phyloP scores from a whole-genome alignment of 805 yeast genomes.

The Myxozyma mucilagina region DNA sequence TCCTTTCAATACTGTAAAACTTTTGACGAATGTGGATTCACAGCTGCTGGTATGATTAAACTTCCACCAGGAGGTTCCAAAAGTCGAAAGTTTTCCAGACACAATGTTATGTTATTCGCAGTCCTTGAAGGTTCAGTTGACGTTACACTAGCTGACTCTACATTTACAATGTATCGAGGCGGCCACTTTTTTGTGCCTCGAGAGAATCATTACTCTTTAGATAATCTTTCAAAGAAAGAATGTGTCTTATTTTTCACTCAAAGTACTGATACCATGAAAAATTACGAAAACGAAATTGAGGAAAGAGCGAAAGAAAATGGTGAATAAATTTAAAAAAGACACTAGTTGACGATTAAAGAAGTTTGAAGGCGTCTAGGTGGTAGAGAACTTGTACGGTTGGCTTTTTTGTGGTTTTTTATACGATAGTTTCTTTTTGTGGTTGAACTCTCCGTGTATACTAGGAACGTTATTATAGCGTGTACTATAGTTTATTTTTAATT shows the following conservation, averaged over 20 bases:
- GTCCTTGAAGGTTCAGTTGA: slow-evolving; percentile 71
- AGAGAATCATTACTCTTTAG: slow-evolving; percentile 28
- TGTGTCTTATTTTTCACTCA: slow-evolving; percentile 78
- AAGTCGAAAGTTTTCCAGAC: slow-evolving; percentile 59
- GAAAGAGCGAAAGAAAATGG: background rate
- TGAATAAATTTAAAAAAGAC: background rate
- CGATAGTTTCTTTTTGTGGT: background rate
- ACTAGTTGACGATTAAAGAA: slow-evolving; percentile 1
- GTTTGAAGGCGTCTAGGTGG: background rate
- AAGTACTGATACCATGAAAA: slow-evolving; percentile 43
- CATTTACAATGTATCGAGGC: slow-evolving; percentile 65
- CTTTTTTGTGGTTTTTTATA: background rate
- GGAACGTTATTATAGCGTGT: background rate
- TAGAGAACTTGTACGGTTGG: background rate
- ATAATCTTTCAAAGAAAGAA: slow-evolving; percentile 53
- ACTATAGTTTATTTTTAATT: background rate
- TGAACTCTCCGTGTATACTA: slow-evolving; percentile 2
- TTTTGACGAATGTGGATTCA: slow-evolving; percentile 40
- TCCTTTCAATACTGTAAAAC: slow-evolving; percentile 30
- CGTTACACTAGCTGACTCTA: slow-evolving; percentile 59
- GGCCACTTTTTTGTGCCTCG: slow-evolving; percentile 82
- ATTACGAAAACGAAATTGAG: slow-evolving; percentile 1
- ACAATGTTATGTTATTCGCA: slow-evolving; percentile 70
- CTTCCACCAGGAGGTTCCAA: slow-evolving; percentile 64
- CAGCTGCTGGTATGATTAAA: slow-evolving; percentile 73